phyloP scores from a whole-genome alignment of 352 stramenopile species.

The Pythium brachiatum region DNA sequence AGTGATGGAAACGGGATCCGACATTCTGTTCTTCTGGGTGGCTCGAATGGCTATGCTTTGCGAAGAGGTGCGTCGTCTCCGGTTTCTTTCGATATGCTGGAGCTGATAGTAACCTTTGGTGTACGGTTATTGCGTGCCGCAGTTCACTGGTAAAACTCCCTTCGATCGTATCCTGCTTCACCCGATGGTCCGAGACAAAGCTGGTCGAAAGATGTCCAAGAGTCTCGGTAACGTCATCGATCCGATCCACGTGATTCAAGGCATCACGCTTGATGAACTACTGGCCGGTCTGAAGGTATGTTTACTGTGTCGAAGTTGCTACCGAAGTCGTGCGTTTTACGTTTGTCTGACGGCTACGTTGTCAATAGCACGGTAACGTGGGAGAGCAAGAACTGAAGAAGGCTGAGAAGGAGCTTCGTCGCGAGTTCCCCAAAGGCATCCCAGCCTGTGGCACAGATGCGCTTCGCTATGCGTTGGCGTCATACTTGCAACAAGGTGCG shows the following conservation, averaged over 20 bases:
- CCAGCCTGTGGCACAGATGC: constrained; percentile 97
- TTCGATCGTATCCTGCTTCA: constrained; percentile 99
- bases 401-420: constrained; percentile 94
- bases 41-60: constrained; percentile 99
- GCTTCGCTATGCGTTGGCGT: constrained; percentile 96
- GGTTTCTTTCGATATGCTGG: too few species aligned
- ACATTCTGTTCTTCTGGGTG: constrained; percentile 99
- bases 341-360: background rate
- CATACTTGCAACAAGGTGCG: constrained; percentile 88
- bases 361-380: constrained; percentile 54
- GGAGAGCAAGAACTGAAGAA: constrained; percentile 91
- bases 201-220: constrained; percentile 99
- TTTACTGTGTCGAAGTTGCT: too few species aligned
- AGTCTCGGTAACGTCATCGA: constrained; percentile 99
- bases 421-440: constrained; percentile 98
- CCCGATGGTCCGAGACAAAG: constrained; percentile 99
- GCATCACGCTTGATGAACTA: constrained; percentile 93
- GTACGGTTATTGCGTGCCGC: constrained; percentile 2
- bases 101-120: background rate
- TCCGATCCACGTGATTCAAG: constrained; percentile 97
- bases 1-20: constrained; percentile 91
- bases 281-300: constrained; percentile 91
- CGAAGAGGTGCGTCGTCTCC: constrained; percentile 81
- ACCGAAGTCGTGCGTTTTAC: too few species aligned
- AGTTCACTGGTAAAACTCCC: constrained; percentile 93